Evolutionary conservation across 768 basidiomycete species (phyloP), one percentile per base, ranked within the genome.

Genomic region (Podaxis pistillaris): DNA sequence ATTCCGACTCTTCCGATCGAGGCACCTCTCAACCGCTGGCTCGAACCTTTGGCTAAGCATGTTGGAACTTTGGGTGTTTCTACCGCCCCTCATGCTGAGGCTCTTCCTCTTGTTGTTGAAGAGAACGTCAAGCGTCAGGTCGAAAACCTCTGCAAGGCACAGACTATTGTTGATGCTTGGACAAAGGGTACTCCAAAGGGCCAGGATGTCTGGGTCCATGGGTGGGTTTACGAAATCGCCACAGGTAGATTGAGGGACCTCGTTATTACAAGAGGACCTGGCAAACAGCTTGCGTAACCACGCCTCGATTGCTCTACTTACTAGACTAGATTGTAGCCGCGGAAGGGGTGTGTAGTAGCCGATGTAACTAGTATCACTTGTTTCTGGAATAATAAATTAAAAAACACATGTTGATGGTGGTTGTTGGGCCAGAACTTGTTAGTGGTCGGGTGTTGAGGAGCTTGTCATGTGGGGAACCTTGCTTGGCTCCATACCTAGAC

Each of bases 191-290:
- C 76, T 60, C 71, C 65, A 47, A 74, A 78, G 68, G 76, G 76
- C 52, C 80, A 81, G 68, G 72, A 79, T 6, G 72, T 89, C 24
- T 78, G 71, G 71, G 82, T 91, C 4, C 89, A 91, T 65, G 89
- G 89, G 40, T 90, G 85, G 88, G 83, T 91, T 13, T 89, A 89
- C 68, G 83, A 89, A 44, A 74, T 91, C 64, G 77, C 77, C 41
- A 80, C 75, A 40, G 90, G 90, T 7, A 74, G 75, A 58, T 69
- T 91, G 68, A 78, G 74, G 69, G 88, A 91, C 67, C 72, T 92
- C 63, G 69, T 77, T 4, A 68, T 89, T 55, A 77, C 83, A 28
- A 70, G 68, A 40, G 80, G 80, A 9, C 78, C 79, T 37, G 65
- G 70, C 41, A 62, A 62, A 51, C 52, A 50, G 56, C 64, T 53